Conservation (phyloP, 164 flowering plant species). For the Paratinospora sagittata region DNA sequence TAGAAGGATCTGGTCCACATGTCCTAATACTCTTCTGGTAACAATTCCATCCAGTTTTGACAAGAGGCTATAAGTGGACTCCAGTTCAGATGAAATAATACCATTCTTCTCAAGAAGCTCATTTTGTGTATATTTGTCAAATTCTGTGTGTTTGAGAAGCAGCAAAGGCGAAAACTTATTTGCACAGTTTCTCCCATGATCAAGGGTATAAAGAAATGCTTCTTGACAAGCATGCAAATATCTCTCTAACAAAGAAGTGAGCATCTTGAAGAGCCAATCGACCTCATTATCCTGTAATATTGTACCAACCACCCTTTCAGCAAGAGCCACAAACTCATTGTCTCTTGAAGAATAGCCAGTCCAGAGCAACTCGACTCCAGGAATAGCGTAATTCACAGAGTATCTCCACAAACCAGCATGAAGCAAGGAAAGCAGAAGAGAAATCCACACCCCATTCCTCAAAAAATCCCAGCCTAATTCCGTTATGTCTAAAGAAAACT, state of each 20-base stretch:
- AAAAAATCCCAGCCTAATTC: constrained; percentile 69
- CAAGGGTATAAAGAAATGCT: constrained; percentile 49
- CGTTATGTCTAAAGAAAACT: constrained; percentile 21
- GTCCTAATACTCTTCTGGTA: constrained; percentile 41
- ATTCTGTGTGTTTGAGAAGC: constrained; percentile 55
- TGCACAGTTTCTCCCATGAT: constrained; percentile 17
- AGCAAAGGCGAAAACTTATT: constrained; percentile 41
- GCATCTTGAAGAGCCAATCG: constrained; percentile 31
- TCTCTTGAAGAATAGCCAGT: constrained; percentile 27
- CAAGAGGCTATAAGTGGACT: constrained; percentile 43
- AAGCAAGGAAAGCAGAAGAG: constrained; percentile 54
- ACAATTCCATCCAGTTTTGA: constrained; percentile 38
- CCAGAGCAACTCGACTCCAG: constrained; percentile 27
- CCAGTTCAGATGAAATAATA: constrained; percentile 28
- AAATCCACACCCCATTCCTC: constrained; percentile 70
- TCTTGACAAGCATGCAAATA: constrained; percentile 47
- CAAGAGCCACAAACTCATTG: constrained; percentile 33
- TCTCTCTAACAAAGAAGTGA: constrained; percentile 52
- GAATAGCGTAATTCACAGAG: constrained; percentile 33
- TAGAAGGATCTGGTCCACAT: constrained; percentile 31
- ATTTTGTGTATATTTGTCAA: constrained; percentile 44
- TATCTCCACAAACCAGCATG: constrained; percentile 40
- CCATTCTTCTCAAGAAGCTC: constrained; percentile 50
- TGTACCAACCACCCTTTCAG: constrained; percentile 39
- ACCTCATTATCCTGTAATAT: constrained; percentile 33